A percentile compares a stretch with the other conserved stretches of the same genome.
These are phyloP conservation scores for Raddia guianensis DNA, from an alignment of 176 grass and related monocot species.

Conservation along the genomic window DNA sequence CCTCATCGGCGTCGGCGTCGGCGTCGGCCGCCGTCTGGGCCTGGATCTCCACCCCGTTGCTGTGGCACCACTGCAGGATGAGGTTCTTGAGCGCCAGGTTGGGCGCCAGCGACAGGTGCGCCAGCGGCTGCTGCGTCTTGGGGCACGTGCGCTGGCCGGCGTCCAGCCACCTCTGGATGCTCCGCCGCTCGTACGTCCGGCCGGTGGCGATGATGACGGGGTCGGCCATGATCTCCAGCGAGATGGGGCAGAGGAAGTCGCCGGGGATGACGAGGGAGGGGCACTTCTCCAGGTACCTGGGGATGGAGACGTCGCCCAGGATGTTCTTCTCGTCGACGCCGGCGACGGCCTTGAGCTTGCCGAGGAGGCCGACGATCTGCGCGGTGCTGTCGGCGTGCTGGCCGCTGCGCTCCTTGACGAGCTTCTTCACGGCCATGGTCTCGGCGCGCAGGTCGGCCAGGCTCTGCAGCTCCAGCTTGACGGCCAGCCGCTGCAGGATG, in stretches of 20 bases:
- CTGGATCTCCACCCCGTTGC: conserved; percentile 59
- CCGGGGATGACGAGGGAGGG: conserved; percentile 69
- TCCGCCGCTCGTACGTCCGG: conserved; percentile 66
- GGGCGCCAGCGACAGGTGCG: conserved; percentile 58
- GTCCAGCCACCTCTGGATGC: conserved; percentile 70
- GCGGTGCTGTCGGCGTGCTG: conserved; percentile 50
- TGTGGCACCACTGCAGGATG: conserved; percentile 75
- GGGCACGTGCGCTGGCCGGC: conserved; percentile 68
- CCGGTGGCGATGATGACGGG: conserved; percentile 66
- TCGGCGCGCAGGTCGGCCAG: conserved; percentile 65
- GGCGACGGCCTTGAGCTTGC: conserved; percentile 60
- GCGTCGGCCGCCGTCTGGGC: conserved; percentile 36
- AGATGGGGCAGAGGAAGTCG: conserved; percentile 76
- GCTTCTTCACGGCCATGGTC: conserved; percentile 78
- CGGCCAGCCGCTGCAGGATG: conserved; percentile 60
- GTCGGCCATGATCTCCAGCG: conserved; percentile 75
- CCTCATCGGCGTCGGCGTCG: background rate
- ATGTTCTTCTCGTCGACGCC: conserved; percentile 61
- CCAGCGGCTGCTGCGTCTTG: conserved; percentile 64
- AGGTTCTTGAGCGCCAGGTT: conserved; percentile 71
- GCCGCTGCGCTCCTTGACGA: conserved; percentile 58
- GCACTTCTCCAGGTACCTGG: conserved; percentile 76
- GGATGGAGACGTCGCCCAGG: conserved; percentile 62
- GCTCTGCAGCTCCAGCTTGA: conserved; percentile 60
- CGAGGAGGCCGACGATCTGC: conserved; percentile 60